phyloP scores from a whole-genome alignment of 2,329 filamentous ascomycete species.

The Sphaerulina vaccinii region DNA sequence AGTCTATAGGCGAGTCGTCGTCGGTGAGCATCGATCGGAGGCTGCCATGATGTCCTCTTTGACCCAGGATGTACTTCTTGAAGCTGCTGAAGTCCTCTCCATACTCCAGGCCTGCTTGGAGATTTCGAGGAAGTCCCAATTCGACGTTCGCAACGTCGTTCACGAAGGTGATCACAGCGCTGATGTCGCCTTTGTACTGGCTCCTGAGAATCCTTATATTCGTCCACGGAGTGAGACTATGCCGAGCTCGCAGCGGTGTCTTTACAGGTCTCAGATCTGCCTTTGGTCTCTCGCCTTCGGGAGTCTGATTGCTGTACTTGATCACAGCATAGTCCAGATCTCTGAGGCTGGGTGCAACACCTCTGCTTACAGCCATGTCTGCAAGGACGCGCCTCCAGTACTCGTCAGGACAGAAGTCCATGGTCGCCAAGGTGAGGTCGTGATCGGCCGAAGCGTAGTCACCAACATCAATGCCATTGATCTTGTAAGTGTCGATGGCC shows the following conservation, averaged over 20 bases:
- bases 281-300: not conserved
- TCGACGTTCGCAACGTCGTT: not conserved
- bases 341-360: not conserved
- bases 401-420: not conserved
- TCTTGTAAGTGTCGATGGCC: not conserved
- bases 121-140: not conserved
- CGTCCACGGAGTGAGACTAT: not conserved
- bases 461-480: not conserved
- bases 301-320: not conserved
- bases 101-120: not conserved
- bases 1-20: not conserved
- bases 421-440: not conserved
- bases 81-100: not conserved
- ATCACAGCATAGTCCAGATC: not conserved
- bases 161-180: slow-evolving; percentile 1
- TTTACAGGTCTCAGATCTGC: not conserved
- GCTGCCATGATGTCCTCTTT: not conserved
- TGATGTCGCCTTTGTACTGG: not conserved
- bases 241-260: not conserved
- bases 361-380: not conserved
- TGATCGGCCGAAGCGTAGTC: slow-evolving; percentile 1
- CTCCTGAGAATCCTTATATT: not conserved
- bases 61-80: not conserved
- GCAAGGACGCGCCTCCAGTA: not conserved
- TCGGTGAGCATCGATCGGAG: not conserved